phyloP scores from a whole-genome alignment of 2,329 filamentous ascomycete species.

The Botrytis hyacinthi region DNA sequence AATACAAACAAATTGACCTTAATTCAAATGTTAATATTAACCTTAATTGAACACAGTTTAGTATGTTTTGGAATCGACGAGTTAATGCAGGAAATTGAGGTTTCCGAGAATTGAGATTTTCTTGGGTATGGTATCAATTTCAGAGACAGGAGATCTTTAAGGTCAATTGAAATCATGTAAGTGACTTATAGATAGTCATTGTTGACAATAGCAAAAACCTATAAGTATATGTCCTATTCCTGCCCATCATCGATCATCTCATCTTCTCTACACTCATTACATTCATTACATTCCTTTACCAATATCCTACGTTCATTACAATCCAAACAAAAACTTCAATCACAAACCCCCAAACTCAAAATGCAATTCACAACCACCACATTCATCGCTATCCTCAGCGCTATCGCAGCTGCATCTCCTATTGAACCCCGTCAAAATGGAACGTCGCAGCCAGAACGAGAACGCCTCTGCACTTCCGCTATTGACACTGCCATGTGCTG shows the following conservation, averaged over 20 bases:
- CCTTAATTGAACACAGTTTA: neutral
- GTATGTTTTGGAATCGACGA: neutral
- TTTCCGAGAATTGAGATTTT: neutral
- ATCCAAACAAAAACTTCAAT: neutral
- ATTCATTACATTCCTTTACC: neutral
- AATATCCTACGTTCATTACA: neutral
- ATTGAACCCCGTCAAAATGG: neutral
- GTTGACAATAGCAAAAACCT: neutral
- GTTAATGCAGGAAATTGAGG: neutral
- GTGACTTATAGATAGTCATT: neutral
- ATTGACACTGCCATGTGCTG: conserved; percentile 53
- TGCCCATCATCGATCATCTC: neutral
- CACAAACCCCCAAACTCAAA: conserved; percentile 5
- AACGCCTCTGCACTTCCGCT: conserved; percentile 24
- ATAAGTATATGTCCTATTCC: neutral
- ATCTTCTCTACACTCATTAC: neutral
- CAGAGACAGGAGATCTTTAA: neutral
- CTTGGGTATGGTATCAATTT: neutral
- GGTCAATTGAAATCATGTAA: neutral
- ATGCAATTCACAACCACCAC: conserved; percentile 13
- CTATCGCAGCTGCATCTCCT: conserved; percentile 35
- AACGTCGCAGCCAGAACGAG: neutral
- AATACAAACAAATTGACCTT: neutral
- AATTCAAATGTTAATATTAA: neutral
- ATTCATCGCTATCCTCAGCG: conserved; percentile 23